Conservation (phyloP, 208 protist genomes). For the Tritrichomonas foetus region DNA sequence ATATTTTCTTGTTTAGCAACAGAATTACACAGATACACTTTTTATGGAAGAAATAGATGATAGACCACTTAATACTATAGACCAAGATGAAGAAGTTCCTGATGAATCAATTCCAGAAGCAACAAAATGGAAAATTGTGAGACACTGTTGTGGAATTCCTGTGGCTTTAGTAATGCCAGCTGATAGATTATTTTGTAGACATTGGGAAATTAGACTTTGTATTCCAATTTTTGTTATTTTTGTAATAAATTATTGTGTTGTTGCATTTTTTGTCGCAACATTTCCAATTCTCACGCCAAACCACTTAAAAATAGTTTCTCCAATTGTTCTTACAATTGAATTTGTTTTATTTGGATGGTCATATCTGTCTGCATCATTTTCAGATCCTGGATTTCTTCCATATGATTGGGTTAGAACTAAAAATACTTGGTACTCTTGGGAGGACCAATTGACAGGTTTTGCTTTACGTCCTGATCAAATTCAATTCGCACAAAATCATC, state of each 20-base stretch:
- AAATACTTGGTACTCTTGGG: not conserved
- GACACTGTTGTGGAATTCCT: not conserved
- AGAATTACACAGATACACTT: too few species aligned
- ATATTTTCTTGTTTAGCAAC: too few species aligned
- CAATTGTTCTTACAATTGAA: not conserved
- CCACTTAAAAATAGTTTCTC: not conserved
- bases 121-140: not conserved
- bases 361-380: not conserved
- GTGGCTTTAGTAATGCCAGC: not conserved
- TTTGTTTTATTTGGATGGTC: constrained; percentile 7
- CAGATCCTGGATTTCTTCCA: constrained; percentile 23
- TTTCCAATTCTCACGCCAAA: not conserved
- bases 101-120: not conserved
- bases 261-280: not conserved
- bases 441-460: not conserved
- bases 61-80: too few species aligned
- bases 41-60: too few species aligned
- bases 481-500: not conserved
- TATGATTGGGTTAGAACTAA: constrained; percentile 12
- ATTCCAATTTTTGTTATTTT: not conserved
- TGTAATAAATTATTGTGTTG: not conserved
- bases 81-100: too few species aligned
- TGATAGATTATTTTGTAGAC: not conserved
- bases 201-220: not conserved
- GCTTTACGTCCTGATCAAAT: not conserved